Evolutionary conservation across 176 grass and related monocot genomes (phyloP), one percentile per base, ranked within the genome.

Genomic region (Aegilops speltoides): DNA sequence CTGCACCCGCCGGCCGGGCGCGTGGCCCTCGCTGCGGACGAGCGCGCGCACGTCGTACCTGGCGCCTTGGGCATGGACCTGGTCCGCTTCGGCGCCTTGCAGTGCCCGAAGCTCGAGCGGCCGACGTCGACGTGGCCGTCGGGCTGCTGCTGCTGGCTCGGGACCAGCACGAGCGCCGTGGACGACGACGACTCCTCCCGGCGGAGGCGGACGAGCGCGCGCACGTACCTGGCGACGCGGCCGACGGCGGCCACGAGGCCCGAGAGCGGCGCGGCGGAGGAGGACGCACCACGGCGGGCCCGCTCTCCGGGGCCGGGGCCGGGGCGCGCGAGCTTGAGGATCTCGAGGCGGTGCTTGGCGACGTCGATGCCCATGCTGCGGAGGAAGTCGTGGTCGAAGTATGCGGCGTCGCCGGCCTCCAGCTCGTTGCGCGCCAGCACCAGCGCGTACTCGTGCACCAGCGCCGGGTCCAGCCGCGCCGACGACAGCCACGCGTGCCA

Each of bases 331-430:
- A 93, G 79, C 86, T 88, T 90, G 86, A 93, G 91, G 83, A 93
- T 90, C 78, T 97, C 92, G 25, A 97, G 90, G 65, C 95, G 89
- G 95, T 97, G 95, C 89, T 97, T 97, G 73, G 95, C 95, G 32
- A 94, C 68, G 79, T 88, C 83, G 88, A 97, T 92, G 80, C 95
- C 95, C 95, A 97, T 97, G 90, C 95, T 94, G 76, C 80, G 92
- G 46, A 93, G 89, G 89, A 93, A 70, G 52, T 89, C 92, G 80
- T 93, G 92, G 86, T 93, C 78, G 62, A 93, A 57, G 92, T 86
- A 90, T 20, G 65, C 80, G 36, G 83, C 71, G 79, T 93, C 92
- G 73, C 79, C 92, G 66, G 80, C 89, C 83, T 86, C 92, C 83
- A 93, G 92, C 89, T 91, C 89, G 86, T 93, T 93, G 86, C 83